Percentiles rank a stretch among this genome's conserved stretches.
phyloP scores from a whole-genome alignment of 2,329 filamentous ascomycete genomes.

The Oidium heveae region DNA sequence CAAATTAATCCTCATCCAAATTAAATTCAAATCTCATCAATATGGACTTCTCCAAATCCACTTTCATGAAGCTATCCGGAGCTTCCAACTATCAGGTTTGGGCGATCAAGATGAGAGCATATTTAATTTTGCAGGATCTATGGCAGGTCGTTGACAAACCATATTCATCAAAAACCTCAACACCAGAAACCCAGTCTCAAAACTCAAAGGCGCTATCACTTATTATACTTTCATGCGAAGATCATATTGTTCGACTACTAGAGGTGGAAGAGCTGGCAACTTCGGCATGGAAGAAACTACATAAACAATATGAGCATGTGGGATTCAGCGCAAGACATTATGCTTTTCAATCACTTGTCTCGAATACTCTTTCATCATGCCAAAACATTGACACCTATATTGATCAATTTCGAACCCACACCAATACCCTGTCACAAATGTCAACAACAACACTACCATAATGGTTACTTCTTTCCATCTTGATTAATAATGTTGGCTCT shows the following conservation, averaged over 20 bases:
- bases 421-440: background rate
- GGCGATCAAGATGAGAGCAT: background rate
- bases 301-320: background rate
- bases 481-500: background rate
- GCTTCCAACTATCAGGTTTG: background rate
- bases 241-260: background rate
- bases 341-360: background rate
- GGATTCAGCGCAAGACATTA: background rate
- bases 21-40: background rate
- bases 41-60: background rate
- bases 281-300: background rate
- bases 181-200: background rate
- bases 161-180: no score
- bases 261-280: background rate
- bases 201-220: background rate
- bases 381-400: background rate
- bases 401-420: background rate
- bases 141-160: background rate
- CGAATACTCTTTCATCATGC: background rate
- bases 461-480: background rate
- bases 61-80: background rate
- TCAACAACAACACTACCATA: background rate
- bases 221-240: background rate
- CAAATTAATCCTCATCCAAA: no score
- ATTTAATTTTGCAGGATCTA: background rate